phyloP scores from a whole-genome alignment of 805 yeast species.

The Saturnispora ahearnii region DNA sequence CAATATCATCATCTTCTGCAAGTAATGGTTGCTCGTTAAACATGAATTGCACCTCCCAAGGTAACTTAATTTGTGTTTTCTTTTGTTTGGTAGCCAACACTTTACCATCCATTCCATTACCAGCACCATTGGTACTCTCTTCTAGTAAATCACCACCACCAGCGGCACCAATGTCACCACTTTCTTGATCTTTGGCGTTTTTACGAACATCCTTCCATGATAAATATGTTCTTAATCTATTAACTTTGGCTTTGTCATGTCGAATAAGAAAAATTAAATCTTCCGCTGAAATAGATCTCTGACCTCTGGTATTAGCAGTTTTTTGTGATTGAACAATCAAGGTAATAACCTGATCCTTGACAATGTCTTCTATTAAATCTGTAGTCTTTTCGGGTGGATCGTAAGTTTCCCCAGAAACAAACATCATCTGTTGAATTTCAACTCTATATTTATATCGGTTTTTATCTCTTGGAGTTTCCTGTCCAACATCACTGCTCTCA shows the following conservation, averaged over 20 bases:
- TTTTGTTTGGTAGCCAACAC: slow-evolving; percentile 46
- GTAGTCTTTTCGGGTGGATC: slow-evolving; percentile 93
- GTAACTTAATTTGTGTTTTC: slow-evolving; percentile 72
- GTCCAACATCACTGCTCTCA: neutral
- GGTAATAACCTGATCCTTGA: slow-evolving; percentile 88
- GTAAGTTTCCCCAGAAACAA: slow-evolving; percentile 89
- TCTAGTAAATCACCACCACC: slow-evolving; percentile 29
- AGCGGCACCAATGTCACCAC: slow-evolving; percentile 33
- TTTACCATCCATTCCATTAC: slow-evolving; percentile 30
- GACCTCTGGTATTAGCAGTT: slow-evolving; percentile 71
- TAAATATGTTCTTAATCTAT: slow-evolving; percentile 78
- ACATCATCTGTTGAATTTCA: slow-evolving; percentile 99
- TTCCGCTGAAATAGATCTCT: slow-evolving; percentile 80
- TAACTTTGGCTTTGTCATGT: slow-evolving; percentile 90
- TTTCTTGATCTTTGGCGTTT: slow-evolving; percentile 51
- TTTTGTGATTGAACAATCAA: slow-evolving; percentile 64
- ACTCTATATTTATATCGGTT: slow-evolving; percentile 67
- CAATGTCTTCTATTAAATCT: slow-evolving; percentile 89
- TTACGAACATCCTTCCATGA: slow-evolving; percentile 97
- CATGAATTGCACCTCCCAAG: slow-evolving; percentile 95
- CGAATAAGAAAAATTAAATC: slow-evolving; percentile 89
- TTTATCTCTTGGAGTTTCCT: slow-evolving; percentile 15
- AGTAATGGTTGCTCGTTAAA: slow-evolving; percentile 83
- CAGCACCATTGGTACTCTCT: slow-evolving; percentile 26
- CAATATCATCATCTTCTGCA: slow-evolving; percentile 46